A percentile compares a stretch with the other conserved stretches of the same genome.
Conservation (phyloP, 2,329 filamentous ascomycete genomes). For the Drechmeria coniospora region DNA sequence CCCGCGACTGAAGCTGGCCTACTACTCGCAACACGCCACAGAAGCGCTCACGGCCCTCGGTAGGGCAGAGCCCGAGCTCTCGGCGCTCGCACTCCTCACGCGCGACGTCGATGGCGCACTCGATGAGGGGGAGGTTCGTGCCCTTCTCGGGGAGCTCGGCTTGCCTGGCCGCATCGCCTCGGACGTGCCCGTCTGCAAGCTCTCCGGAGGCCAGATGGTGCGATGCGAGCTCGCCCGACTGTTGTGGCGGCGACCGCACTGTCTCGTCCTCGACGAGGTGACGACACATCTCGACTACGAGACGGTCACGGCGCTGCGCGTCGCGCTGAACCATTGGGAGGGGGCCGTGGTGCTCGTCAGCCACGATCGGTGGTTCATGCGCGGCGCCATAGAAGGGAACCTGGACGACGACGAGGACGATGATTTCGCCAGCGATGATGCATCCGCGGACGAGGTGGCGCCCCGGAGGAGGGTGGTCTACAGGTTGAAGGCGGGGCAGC, state of each 20-base stretch:
- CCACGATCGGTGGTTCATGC: slow-evolving; percentile 71
- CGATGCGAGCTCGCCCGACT: slow-evolving; percentile 49
- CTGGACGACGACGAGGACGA: slow-evolving; percentile 24
- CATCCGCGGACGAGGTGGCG: slow-evolving; percentile 24
- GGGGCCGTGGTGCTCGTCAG: slow-evolving; percentile 65
- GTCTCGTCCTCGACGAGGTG: slow-evolving; percentile 64
- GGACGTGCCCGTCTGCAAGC: slow-evolving; percentile 54
- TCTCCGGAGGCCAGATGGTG: slow-evolving; percentile 69
- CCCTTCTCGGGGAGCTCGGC: slow-evolving; percentile 52
- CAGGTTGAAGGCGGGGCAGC: slow-evolving; percentile 39
- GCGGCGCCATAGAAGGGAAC: slow-evolving; percentile 41
- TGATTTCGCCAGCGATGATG: slow-evolving; percentile 18
- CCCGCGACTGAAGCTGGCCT: slow-evolving; percentile 53
- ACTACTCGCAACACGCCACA: slow-evolving; percentile 69
- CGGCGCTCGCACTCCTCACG: slow-evolving; percentile 49
- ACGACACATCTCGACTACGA: slow-evolving; percentile 78
- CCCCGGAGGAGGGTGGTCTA: slow-evolving; percentile 40
- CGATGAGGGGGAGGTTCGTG: slow-evolving; percentile 52
- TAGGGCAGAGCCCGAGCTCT: slow-evolving; percentile 32
- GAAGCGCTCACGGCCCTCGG: slow-evolving; percentile 48
- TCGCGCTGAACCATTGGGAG: slow-evolving; percentile 50
- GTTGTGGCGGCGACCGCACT: slow-evolving; percentile 53
- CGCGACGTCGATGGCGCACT: slow-evolving; percentile 34
- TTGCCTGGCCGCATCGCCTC: slow-evolving; percentile 55
- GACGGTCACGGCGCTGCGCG: slow-evolving; percentile 56